Base-by-base conservation (phyloP, 2,329 filamentous ascomycete genomes). In the Sclerotinia nivalis region DNA sequence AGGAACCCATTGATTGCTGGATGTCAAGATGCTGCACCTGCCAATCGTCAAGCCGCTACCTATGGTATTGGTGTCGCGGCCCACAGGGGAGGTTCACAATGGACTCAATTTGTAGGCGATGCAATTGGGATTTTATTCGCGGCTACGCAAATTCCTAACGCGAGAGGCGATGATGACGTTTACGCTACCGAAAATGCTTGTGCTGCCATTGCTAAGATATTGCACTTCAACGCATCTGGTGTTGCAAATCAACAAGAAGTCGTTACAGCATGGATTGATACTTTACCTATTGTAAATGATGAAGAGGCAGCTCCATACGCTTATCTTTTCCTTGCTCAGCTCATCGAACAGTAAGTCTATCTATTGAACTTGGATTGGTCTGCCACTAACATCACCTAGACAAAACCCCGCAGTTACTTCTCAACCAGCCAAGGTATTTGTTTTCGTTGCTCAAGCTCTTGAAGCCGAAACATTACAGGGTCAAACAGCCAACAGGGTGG, bases 151-250 rank as follows among this genome's bases (percentile, higher is more conserved):
- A 86, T 95, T 69, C 88, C 91, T 2, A 91, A 97, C 73, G 90
- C 95, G 7, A 89, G 96, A 73, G 90, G 88, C 61, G 96, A 98
- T 73, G 96, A 98, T 76, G 94, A 98, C 76, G 91, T 97, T 2
- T 99, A 97, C 79, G 96, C 96, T 2, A 98, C 96, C 1, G 96
- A 99, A 82, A 99, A 99, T 78, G 95, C 95, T 9, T 97, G 93
- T 75, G 95, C 96, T 55, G 93, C 93, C 74, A 96, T 99, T 77
- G 96, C 96, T 49, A 99, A 99, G 86, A 95, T 99, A 67, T 84
- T 99, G 73, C 93, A 97, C 79, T 97, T 90, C 83, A 97, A 97
- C 81, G 84, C 89, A 34, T 85, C 85, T 74, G 92, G 91, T 78
- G 89, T 99, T 25, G 84, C 84, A 68, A 93, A 96, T 76, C 84